Evolutionary conservation across 495 filamentous ascomycete species (phyloP).

Genomic region (Cetradonia linearis): DNA sequence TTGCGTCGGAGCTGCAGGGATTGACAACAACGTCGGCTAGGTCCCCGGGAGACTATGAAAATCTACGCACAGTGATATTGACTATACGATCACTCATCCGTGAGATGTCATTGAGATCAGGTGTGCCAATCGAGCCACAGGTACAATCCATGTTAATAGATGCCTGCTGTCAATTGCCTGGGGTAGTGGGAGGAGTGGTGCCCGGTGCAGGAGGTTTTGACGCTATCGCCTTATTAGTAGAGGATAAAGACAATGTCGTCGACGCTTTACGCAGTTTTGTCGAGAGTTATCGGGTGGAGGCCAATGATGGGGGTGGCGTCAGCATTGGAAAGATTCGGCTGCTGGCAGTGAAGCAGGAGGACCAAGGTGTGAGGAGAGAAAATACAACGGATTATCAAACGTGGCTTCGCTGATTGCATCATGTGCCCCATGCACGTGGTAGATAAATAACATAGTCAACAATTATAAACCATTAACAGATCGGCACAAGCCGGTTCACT

Average conservation of each 20-base stretch:
- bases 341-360: conserved; percentile 74
- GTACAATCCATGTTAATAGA: conserved; percentile 79
- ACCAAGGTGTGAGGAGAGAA: conserved; percentile 71
- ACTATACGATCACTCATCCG: conserved; percentile 53
- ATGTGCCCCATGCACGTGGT: background rate
- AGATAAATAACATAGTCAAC: background rate
- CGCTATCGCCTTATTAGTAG: conserved; percentile 71
- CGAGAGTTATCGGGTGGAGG: conserved; percentile 48
- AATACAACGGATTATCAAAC: conserved; percentile 47
- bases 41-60: conserved; percentile 28
- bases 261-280: conserved; percentile 52
- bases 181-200: conserved; percentile 84
- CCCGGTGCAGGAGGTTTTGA: conserved; percentile 93
- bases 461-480: background rate
- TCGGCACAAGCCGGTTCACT: background rate
- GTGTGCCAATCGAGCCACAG: conserved; percentile 82
- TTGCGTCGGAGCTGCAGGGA: conserved; percentile 52
- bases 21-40: conserved; percentile 29
- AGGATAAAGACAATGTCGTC: conserved; percentile 60
- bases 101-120: conserved; percentile 60
- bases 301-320: conserved; percentile 42
- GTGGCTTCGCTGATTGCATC: conserved; percentile 40
- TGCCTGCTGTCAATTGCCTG: conserved; percentile 56
- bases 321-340: conserved; percentile 65
- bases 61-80: conserved; percentile 36